Conservation (phyloP, 164 flowering plant species). For the Malania oleifera region DNA sequence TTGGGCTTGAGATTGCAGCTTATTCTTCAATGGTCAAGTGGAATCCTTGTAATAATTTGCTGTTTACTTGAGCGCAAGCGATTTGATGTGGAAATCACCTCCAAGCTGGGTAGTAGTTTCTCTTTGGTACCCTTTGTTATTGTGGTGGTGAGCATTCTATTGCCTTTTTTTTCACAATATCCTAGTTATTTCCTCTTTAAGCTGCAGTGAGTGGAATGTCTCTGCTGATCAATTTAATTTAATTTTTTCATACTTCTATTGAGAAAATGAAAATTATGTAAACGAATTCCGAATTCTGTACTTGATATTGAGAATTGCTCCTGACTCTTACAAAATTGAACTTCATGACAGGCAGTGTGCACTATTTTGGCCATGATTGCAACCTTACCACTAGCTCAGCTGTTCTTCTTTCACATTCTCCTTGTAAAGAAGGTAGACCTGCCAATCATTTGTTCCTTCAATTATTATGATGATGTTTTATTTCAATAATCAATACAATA, state of each 20-base stretch:
- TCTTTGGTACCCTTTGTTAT: constrained; percentile 80
- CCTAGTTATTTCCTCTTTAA: no score
- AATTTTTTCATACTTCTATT: neutral
- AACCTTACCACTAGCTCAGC: constrained; percentile 88
- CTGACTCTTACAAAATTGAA: neutral
- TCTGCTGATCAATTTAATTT: no score
- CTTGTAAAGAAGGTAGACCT: constrained; percentile 77
- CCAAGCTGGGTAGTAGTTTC: constrained; percentile 97
- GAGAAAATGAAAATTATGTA: neutral
- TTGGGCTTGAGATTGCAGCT: constrained; percentile 92
- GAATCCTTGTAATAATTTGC: constrained; percentile 77
- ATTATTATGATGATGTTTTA: neutral
- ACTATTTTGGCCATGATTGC: constrained; percentile 94
- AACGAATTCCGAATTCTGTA: no score
- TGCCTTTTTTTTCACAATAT: neutral
- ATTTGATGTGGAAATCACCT: constrained; percentile 58
- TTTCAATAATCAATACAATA: neutral
- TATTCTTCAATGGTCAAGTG: constrained; percentile 88
- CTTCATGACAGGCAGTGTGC: constrained; percentile 65
- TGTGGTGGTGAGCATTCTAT: constrained; percentile 69
- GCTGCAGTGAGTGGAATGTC: no score
- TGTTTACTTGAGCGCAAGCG: constrained; percentile 79
- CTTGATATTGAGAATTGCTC: neutral
- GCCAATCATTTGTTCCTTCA: neutral
- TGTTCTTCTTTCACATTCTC: constrained; percentile 97